Evolutionary conservation across 495 filamentous ascomycete species (phyloP).

Genomic region (Xylaria grammica): DNA sequence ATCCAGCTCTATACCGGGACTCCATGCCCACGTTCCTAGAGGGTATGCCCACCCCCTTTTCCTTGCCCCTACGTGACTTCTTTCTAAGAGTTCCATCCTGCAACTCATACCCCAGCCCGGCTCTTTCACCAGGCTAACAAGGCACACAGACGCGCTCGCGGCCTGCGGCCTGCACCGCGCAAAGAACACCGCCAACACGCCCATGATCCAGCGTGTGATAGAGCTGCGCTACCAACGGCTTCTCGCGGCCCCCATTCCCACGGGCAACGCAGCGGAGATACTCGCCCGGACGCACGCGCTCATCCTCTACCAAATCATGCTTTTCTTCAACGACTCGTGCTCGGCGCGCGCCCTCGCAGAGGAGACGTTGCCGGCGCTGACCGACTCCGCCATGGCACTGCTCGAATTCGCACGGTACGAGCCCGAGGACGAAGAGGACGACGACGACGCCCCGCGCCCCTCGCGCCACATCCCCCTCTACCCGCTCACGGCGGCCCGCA

Average conservation of each 20-base stretch:
- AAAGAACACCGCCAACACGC: conserved; percentile 50
- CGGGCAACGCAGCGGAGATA: conserved; percentile 20
- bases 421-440: conserved; percentile 20
- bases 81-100: no score
- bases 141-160: conserved; percentile 49
- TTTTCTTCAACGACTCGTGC: conserved; percentile 56
- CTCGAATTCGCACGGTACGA: conserved; percentile 9
- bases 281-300: conserved; percentile 52
- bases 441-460: conserved; percentile 29
- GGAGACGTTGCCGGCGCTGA: conserved; percentile 42
- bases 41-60: conserved; percentile 38
- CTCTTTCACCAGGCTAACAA: neutral
- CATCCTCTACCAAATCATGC: conserved; percentile 59
- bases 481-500: conserved; percentile 41
- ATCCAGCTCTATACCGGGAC: conserved; percentile 51
- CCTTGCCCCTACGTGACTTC: neutral
- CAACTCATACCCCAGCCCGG: no score
- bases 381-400: conserved; percentile 39
- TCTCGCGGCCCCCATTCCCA: conserved; percentile 39
- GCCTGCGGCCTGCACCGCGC: conserved; percentile 56
- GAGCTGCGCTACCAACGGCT: conserved; percentile 46
- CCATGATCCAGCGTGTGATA: conserved; percentile 50
- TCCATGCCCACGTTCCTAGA: conserved; percentile 55
- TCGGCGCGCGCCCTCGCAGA: conserved; percentile 45
- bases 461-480: conserved; percentile 44